Evolutionary conservation across 2,329 filamentous ascomycete species (phyloP).

Genomic region (Sclerotinia nivalis): DNA sequence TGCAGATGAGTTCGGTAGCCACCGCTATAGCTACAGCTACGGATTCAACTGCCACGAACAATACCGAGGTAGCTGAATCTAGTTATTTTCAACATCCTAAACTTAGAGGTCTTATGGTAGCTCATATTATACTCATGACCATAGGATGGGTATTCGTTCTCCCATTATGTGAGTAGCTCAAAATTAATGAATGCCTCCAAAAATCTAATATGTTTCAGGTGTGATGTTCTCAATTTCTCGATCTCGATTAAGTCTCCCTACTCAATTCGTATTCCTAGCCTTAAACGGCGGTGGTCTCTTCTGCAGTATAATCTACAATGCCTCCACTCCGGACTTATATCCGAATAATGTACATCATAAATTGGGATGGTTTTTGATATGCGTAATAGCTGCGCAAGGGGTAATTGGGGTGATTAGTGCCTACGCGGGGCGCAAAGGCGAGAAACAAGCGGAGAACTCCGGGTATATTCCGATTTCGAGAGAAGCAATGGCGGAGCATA

Average conservation of each 20-base stretch:
- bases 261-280: slow-evolving; percentile 67
- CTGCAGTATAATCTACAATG: slow-evolving; percentile 71
- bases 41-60: neutral
- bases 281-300: slow-evolving; percentile 65
- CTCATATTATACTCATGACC: slow-evolving; percentile 69
- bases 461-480: slow-evolving; percentile 65
- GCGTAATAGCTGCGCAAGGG: slow-evolving; percentile 69
- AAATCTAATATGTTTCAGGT: slow-evolving; percentile 30
- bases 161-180: slow-evolving; percentile 59
- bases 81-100: slow-evolving; percentile 47
- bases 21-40: slow-evolving; percentile 15
- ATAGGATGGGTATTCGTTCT: slow-evolving; percentile 69
- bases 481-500: slow-evolving; percentile 55
- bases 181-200: neutral
- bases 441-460: slow-evolving; percentile 47
- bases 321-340: slow-evolving; percentile 81
- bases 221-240: slow-evolving; percentile 83
- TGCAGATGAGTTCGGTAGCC: slow-evolving; percentile 20
- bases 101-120: slow-evolving; percentile 45
- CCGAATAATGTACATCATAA: slow-evolving; percentile 85
- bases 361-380: slow-evolving; percentile 81
- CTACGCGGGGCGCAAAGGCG: slow-evolving; percentile 37
- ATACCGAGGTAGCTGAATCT: slow-evolving; percentile 35
- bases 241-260: slow-evolving; percentile 69
- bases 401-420: slow-evolving; percentile 49